Evolutionary conservation across 805 yeast species (phyloP), one percentile per base, ranked within the genome.

Genomic region (Teunomyces panamensis): DNA sequence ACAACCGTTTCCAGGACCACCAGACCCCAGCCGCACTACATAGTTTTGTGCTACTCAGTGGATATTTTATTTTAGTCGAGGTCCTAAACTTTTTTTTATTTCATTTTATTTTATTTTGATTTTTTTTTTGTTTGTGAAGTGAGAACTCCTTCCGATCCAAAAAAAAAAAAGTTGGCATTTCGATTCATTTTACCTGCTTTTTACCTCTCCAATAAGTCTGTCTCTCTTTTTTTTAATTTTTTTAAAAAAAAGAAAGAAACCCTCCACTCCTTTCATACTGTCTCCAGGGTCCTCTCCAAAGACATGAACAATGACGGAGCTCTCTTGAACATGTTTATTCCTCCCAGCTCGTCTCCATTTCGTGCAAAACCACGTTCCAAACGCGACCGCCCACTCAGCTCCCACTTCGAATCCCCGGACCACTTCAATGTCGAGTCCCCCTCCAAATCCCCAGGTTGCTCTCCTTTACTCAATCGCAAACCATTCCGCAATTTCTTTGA

Each of bases 341-440:
- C 41, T 9, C 14, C 41, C 29, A 26, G 27, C 26, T 8, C 30
- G 30, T 26, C 41, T 20, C 34, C n/a, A 11, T 39, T 33, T 16
- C 14, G 33, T 20, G 24, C 52, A 54, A 16, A 55, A 53, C 37
- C 50, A 16, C 45, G 29, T 32, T n/a, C 49, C 44, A 46, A 48
- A 36, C 44, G 55, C 50, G 59, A 45, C 57, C 57, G 74, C 30
- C 73, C 74, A 1, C 50, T 64, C 41, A 62, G 71, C 45, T 64
- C 73, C 9, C 65, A 62, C 50, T 68, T 65, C 39, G 76, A 72
- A 47, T 64, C 74, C 1, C 78, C 79, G 8, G 62, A 72, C 17
- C 47, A 27, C 37, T 32, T 34, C 16, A 35, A 39, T 6, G 16
- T 27, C 26, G 13, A 9, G 30, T 33, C 27, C 5, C 24, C 35